Conservation (phyloP, 2,329 filamentous ascomycete genomes). For the Pyrenophora teres region DNA sequence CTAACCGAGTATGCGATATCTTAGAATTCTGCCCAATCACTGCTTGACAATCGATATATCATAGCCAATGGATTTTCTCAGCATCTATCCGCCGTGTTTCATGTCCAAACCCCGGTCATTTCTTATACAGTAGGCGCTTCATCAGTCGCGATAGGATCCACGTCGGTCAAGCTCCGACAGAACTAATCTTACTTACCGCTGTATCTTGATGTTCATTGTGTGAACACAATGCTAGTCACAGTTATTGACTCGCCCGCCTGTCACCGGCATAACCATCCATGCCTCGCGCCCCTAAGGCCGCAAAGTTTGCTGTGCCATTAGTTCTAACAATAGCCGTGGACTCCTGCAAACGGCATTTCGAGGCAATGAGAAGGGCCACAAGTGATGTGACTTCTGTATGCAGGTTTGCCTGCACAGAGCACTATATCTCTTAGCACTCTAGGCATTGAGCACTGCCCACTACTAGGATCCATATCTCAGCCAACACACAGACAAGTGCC, state of each 20-base stretch:
- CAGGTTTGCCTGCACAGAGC: conserved; percentile 25
- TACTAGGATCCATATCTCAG: conserved; percentile 4
- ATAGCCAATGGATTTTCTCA: conserved; percentile 19
- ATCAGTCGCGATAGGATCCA: conserved; percentile 31
- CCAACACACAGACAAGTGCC: conserved; percentile 13
- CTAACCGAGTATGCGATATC: conserved; percentile 16
- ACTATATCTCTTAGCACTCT: conserved; percentile 11
- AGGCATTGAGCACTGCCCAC: not conserved
- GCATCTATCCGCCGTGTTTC: conserved; percentile 26
- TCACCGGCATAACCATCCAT: conserved; percentile 25
- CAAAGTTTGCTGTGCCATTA: conserved; percentile 27
- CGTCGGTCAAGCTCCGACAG: conserved; percentile 24
- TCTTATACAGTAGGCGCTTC: conserved; percentile 21
- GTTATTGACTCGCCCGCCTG: conserved; percentile 16
- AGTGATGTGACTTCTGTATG: conserved; percentile 17
- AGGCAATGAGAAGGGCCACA: conserved; percentile 12
- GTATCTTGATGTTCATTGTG: conserved; percentile 15
- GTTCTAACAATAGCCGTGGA: conserved; percentile 10
- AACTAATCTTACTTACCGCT: conserved; percentile 17
- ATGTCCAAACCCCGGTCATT: conserved; percentile 20
- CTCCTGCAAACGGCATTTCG: conserved; percentile 9
- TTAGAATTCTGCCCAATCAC: conserved; percentile 23
- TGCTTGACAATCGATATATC: conserved; percentile 7
- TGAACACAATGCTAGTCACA: conserved; percentile 12
- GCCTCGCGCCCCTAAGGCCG: conserved; percentile 18